These are phyloP conservation scores for Penicillium sp. DNA, from an alignment of 2,329 filamentous ascomycete genomes.

Conservation along the genomic window DNA sequence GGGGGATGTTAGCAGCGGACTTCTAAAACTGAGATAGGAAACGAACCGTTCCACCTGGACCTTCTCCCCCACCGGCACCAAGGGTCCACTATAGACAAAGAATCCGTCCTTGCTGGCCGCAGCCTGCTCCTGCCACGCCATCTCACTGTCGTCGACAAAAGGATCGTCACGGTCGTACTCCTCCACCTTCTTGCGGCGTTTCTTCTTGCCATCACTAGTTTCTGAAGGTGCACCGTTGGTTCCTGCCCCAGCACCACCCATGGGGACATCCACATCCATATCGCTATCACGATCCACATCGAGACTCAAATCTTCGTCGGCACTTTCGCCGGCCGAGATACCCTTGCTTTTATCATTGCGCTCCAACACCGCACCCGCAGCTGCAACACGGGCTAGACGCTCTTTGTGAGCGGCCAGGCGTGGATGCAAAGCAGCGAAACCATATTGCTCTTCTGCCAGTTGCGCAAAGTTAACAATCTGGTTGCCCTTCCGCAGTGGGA, in stretches of 20 bases:
- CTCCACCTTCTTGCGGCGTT: conserved; percentile 63
- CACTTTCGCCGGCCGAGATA: conserved; percentile 67
- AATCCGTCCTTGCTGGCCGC: conserved; percentile 93
- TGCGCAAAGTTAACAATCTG: conserved; percentile 94
- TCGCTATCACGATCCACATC: conserved; percentile 71
- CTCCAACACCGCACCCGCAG: conserved; percentile 79
- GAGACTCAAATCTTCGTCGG: conserved; percentile 73
- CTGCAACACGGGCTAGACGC: conserved; percentile 79
- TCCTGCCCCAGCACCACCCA: conserved; percentile 39
- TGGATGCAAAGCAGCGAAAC: conserved; percentile 89
- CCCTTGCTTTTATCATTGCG: conserved; percentile 65
- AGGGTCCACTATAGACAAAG: conserved; percentile 92
- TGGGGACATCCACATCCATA: conserved; percentile 45
- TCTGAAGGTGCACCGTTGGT: conserved; percentile 52
- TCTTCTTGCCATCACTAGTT: conserved; percentile 65
- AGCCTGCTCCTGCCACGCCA: conserved; percentile 92
- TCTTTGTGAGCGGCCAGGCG: conserved; percentile 83
- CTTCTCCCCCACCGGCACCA: conserved; percentile 83
- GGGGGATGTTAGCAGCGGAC: conserved; percentile 1
- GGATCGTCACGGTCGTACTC: conserved; percentile 64
- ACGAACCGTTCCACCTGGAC: conserved; percentile 58
- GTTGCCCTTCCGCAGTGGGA: conserved; percentile 75
- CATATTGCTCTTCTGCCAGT: conserved; percentile 87
- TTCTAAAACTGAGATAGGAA: conserved; percentile 1
- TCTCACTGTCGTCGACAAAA: conserved; percentile 82